Percentiles rank a stretch among this genome's conserved stretches.
phyloP scores from a whole-genome alignment of 2,329 filamentous ascomycete genomes.

The Cryphonectria nitschkei region DNA sequence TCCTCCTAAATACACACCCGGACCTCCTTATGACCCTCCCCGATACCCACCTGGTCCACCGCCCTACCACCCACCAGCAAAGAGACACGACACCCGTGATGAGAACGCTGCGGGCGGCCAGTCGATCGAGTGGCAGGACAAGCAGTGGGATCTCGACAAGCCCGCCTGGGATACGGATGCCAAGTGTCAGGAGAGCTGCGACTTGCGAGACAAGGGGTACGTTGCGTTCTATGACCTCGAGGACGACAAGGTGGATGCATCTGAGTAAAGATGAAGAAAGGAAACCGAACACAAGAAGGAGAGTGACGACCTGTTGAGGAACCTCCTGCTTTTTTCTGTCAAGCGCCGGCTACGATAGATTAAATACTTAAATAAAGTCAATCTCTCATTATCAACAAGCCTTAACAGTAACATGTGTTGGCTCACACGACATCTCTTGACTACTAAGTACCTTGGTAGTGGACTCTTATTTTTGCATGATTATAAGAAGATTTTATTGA shows the following conservation, averaged over 20 bases:
- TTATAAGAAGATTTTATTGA: too few species aligned
- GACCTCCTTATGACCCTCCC: background rate
- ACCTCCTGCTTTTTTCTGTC: background rate
- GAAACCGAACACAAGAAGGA: background rate
- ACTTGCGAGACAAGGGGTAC: constrained; percentile 5
- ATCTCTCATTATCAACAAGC: background rate
- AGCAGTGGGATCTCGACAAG: constrained; percentile 27
- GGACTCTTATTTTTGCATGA: background rate
- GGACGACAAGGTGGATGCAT: background rate
- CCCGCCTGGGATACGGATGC: constrained; percentile 24
- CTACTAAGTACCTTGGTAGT: background rate
- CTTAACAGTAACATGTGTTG: background rate
- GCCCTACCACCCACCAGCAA: background rate
- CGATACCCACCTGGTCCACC: background rate
- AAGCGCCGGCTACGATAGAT: background rate
- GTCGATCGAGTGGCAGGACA: constrained; percentile 10
- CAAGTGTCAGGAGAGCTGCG: constrained; percentile 17
- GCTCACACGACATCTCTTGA: background rate
- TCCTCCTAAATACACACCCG: background rate
- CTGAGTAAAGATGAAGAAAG: background rate
- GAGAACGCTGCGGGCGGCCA: background rate
- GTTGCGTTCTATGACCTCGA: constrained; percentile 7
- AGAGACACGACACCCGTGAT: background rate
- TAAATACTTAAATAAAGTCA: background rate
- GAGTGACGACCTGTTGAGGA: background rate